A percentile compares a stretch with the other conserved stretches of the same genome.
Evolutionary conservation across 768 basidiomycete genomes (phyloP).

Genomic region (Fomitopsis pulvina): DNA sequence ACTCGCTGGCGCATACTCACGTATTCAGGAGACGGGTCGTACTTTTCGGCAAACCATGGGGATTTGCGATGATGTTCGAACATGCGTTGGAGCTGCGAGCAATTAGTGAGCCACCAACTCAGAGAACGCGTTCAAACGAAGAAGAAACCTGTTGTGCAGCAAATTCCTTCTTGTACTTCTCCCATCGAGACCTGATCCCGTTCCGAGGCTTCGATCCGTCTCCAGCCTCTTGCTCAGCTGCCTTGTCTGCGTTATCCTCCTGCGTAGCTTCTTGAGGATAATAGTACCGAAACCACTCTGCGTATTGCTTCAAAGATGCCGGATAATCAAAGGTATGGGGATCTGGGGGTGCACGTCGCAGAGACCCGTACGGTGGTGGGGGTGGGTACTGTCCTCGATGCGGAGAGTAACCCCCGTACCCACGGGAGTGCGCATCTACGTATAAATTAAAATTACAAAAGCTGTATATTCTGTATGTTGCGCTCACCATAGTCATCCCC

Average conservation of each 20-base stretch:
- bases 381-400: slow-evolving; percentile 47
- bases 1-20: slow-evolving; percentile 69
- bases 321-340: slow-evolving; percentile 81
- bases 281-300: slow-evolving; percentile 80
- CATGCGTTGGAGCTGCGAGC: slow-evolving; percentile 93
- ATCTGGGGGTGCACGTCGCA: slow-evolving; percentile 60
- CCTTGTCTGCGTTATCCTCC: slow-evolving; percentile 80
- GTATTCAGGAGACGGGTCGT: slow-evolving; percentile 72
- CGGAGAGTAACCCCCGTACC: slow-evolving; percentile 57
- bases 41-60: slow-evolving; percentile 97
- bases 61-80: slow-evolving; percentile 93
- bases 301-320: slow-evolving; percentile 75
- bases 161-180: slow-evolving; percentile 93
- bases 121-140: neutral
- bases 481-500: slow-evolving; percentile 73
- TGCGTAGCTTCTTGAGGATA: slow-evolving; percentile 72
- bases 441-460: neutral
- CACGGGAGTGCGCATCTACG: slow-evolving; percentile 60
- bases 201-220: slow-evolving; percentile 80
- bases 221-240: slow-evolving; percentile 76
- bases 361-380: slow-evolving; percentile 29
- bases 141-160: slow-evolving; percentile 61
- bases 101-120: slow-evolving; percentile 13
- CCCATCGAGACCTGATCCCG: slow-evolving; percentile 80
- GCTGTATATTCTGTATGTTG: neutral